These are phyloP conservation scores for Saturnispora mendoncae DNA, from an alignment of 805 yeast species.

Conservation along the genomic window DNA sequence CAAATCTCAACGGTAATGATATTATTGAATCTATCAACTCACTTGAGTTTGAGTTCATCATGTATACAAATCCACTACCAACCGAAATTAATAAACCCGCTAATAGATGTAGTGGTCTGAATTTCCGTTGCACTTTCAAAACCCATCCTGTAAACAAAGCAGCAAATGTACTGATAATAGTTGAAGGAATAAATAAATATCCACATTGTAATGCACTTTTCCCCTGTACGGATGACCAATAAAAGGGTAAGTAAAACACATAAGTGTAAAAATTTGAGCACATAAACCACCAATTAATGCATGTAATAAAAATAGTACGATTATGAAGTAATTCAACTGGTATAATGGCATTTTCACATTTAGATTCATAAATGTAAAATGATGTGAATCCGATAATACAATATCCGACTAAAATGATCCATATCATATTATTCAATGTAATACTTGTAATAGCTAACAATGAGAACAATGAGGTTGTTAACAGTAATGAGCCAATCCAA, in stretches of 20 bases:
- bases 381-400: constrained; percentile 29
- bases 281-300: constrained; percentile 58
- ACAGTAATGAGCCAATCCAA: constrained; percentile 51
- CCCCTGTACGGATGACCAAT: constrained; percentile 27
- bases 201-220: constrained; percentile 27
- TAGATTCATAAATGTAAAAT: constrained; percentile 45
- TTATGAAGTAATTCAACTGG: constrained; percentile 48
- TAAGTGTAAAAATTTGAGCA: constrained; percentile 57
- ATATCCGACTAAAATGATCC: constrained; percentile 33
- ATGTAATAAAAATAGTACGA: constrained; percentile 55
- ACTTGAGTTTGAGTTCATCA: constrained; percentile 9
- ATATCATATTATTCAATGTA: constrained; percentile 45
- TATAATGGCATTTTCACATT: constrained; percentile 49
- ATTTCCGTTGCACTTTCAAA: constrained; percentile 60
- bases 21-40: constrained; percentile 33
- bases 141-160: constrained; percentile 57
- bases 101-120: constrained; percentile 37
- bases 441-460: constrained; percentile 58
- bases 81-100: constrained; percentile 36
- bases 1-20: constrained; percentile 48
- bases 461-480: constrained; percentile 50
- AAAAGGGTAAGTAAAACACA: constrained; percentile 63
- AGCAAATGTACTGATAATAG: constrained; percentile 57
- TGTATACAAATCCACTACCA: constrained; percentile 35
- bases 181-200: constrained; percentile 40